Percentiles rank a stretch among this genome's conserved stretches.
Evolutionary conservation across 2,329 filamentous ascomycete species (phyloP).

Genomic region (Fusarium floridanum): DNA sequence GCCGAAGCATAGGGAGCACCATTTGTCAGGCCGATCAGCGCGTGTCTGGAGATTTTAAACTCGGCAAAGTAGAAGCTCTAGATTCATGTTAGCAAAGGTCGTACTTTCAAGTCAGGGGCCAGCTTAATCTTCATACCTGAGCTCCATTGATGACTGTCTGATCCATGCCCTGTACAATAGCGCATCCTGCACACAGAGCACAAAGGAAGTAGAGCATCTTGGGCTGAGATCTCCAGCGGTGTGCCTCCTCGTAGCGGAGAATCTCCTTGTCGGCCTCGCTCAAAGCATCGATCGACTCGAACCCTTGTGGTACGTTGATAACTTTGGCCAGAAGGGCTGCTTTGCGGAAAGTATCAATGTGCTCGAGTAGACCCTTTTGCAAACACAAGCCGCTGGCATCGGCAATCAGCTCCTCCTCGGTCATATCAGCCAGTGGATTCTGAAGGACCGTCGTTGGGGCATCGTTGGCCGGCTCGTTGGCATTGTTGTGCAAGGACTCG

Average conservation of each 20-base stretch:
- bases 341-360: slow-evolving; percentile 55
- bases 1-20: slow-evolving; percentile 66
- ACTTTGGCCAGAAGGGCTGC: slow-evolving; percentile 53
- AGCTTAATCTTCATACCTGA: slow-evolving; percentile 31
- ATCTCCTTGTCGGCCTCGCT: slow-evolving; percentile 52
- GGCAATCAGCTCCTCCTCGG: slow-evolving; percentile 31
- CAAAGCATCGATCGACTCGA: slow-evolving; percentile 47
- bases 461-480: background rate
- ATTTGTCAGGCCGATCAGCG: slow-evolving; percentile 65
- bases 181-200: slow-evolving; percentile 62
- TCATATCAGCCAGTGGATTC: slow-evolving; percentile 40
- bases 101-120: background rate
- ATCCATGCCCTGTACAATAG: slow-evolving; percentile 72
- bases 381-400: slow-evolving; percentile 35
- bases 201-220: slow-evolving; percentile 59
- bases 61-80: slow-evolving; percentile 52
- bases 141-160: slow-evolving; percentile 73
- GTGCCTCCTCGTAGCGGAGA: slow-evolving; percentile 60
- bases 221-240: slow-evolving; percentile 67
- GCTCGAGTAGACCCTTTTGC: slow-evolving; percentile 58
- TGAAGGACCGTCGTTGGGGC: slow-evolving; percentile 24
- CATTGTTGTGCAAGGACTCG: background rate
- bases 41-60: slow-evolving; percentile 50
- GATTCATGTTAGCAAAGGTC: slow-evolving; percentile 3
- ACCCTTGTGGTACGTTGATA: slow-evolving; percentile 41